These are phyloP conservation scores for Scheffersomyces quercinus DNA, from an alignment of 1,139 yeast species.

Conservation along the genomic window DNA sequence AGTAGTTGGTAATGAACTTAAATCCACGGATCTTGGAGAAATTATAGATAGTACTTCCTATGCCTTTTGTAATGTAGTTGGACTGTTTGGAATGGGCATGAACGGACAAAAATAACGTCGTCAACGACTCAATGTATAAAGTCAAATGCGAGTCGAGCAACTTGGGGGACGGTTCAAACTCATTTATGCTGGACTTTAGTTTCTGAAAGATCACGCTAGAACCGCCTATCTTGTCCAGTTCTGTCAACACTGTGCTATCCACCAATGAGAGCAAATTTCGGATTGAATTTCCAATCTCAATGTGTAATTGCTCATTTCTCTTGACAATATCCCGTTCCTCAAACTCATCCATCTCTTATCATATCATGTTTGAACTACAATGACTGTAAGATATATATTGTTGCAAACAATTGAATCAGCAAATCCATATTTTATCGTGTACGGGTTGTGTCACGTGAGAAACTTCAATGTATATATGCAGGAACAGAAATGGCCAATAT, in stretches of 20 bases:
- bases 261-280: constrained; percentile 1
- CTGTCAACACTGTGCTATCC: constrained; percentile 1
- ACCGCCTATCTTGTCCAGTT: constrained; percentile 9
- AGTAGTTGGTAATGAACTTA: constrained; percentile 56
- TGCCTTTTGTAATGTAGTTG: constrained; percentile 3
- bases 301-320: constrained; percentile 19
- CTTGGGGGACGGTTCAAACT: constrained; percentile 59
- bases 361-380: too few species aligned
- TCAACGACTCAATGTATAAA: constrained; percentile 28
- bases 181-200: constrained; percentile 22
- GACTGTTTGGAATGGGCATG: not conserved
- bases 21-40: constrained; percentile 67
- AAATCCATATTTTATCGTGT: too few species aligned
- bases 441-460: too few species aligned
- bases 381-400: too few species aligned
- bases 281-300: constrained; percentile 8
- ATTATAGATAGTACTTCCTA: constrained; percentile 47
- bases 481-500: not conserved
- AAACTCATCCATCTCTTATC: constrained; percentile 20
- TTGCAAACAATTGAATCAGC: too few species aligned
- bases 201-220: constrained; percentile 8
- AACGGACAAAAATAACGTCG: constrained; percentile 26
- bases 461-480: too few species aligned
- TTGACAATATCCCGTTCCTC: constrained; percentile 17
- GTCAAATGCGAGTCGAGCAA: constrained; percentile 46